A percentile compares a stretch with the other conserved stretches of the same genome.
These are phyloP conservation scores for Exsudoporus frostii DNA, from an alignment of 768 basidiomycete species.

Conservation along the genomic window DNA sequence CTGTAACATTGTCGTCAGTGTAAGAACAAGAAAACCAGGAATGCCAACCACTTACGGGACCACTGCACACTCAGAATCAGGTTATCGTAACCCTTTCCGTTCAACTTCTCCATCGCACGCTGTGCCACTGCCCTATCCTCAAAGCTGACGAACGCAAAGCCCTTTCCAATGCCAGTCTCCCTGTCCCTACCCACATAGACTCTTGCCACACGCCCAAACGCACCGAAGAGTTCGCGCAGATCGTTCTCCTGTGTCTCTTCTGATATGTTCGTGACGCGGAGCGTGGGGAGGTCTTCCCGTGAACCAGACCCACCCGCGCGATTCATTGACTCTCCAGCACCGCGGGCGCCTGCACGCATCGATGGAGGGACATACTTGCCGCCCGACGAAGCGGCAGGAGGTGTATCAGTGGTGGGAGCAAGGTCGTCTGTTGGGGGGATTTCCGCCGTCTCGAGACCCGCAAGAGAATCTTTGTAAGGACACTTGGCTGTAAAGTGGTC, in stretches of 20 bases:
- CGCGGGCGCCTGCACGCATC: constrained; percentile 70
- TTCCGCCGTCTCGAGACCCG: constrained; percentile 61
- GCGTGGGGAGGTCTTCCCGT: constrained; percentile 91
- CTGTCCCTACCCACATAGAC: constrained; percentile 95
- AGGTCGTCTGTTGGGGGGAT: constrained; percentile 36
- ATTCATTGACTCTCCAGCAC: constrained; percentile 73
- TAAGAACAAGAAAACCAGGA: background rate
- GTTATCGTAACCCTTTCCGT: constrained; percentile 92
- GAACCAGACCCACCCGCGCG: constrained; percentile 42
- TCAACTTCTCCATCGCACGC: constrained; percentile 85
- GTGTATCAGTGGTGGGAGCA: constrained; percentile 34
- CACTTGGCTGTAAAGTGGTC: constrained; percentile 98
- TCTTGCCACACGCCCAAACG: constrained; percentile 80
- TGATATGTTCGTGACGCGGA: constrained; percentile 95
- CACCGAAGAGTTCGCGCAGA: constrained; percentile 84
- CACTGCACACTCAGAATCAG: constrained; percentile 72
- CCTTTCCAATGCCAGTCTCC: constrained; percentile 93
- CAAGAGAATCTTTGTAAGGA: constrained; percentile 94
- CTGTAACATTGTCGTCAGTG: constrained; percentile 22
- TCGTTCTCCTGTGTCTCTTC: constrained; percentile 95
- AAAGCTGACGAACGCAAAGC: constrained; percentile 97
- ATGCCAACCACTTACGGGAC: constrained; percentile 47
- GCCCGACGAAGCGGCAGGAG: constrained; percentile 38
- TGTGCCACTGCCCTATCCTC: constrained; percentile 79
- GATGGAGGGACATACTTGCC: constrained; percentile 96